These are phyloP conservation scores for Termitomyces eurrhizus DNA, from an alignment of 768 basidiomycete species.

Conservation along the genomic window DNA sequence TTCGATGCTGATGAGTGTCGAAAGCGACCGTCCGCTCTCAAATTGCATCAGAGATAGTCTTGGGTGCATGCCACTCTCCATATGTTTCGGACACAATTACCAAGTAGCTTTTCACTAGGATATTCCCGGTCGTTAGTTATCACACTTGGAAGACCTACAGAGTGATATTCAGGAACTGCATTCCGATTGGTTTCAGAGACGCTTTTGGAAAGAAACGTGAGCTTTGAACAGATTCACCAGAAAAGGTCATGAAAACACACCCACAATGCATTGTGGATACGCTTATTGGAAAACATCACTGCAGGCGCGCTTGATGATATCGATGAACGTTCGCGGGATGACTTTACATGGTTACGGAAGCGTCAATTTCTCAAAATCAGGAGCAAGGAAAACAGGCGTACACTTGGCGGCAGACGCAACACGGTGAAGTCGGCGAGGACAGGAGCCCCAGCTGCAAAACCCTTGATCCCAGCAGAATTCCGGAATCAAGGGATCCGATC, in stretches of 20 bases:
- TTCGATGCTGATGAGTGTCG: slow-evolving; percentile 2
- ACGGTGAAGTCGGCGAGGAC: slow-evolving; percentile 53
- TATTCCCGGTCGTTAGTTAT: slow-evolving; percentile 43
- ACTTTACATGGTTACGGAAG: slow-evolving; percentile 42
- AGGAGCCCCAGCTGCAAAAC: slow-evolving; percentile 54
- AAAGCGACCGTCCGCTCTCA: background rate
- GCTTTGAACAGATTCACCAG: background rate
- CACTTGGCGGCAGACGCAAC: slow-evolving; percentile 26
- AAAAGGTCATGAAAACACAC: slow-evolving; percentile 10
- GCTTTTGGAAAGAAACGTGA: slow-evolving; percentile 23
- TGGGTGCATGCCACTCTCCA: slow-evolving; percentile 29
- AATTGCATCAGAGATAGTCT: slow-evolving; percentile 24
- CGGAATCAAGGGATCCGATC: slow-evolving; percentile 13
- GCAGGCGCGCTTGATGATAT: slow-evolving; percentile 63
- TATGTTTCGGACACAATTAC: slow-evolving; percentile 46
- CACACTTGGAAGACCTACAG: slow-evolving; percentile 42
- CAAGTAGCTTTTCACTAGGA: slow-evolving; percentile 46
- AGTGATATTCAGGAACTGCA: slow-evolving; percentile 37
- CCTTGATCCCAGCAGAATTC: slow-evolving; percentile 50
- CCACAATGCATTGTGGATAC: slow-evolving; percentile 68
- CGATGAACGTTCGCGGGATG: slow-evolving; percentile 60
- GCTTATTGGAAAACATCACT: slow-evolving; percentile 39
- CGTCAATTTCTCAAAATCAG: background rate
- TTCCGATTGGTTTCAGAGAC: slow-evolving; percentile 58
- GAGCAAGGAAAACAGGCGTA: background rate